Evolutionary conservation across 352 stramenopile species (phyloP).

Genomic region (Pythium aristosporum): DNA sequence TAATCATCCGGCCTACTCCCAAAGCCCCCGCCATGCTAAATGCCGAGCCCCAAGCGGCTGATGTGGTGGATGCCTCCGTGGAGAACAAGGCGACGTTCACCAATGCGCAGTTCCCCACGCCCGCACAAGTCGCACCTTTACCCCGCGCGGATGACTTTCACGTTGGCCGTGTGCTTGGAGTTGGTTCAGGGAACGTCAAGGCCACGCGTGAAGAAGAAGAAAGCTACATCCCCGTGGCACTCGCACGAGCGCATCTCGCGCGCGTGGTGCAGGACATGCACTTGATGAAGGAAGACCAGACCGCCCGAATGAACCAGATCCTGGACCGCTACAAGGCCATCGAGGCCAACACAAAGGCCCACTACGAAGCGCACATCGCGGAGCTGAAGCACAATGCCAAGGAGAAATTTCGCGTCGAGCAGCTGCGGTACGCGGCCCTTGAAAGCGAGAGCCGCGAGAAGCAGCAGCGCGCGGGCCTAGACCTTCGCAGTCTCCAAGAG

Average conservation of each 20-base stretch:
- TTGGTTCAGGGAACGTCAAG: conserved; percentile 12
- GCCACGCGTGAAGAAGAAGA: conserved; percentile 39
- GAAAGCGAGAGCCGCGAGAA: conserved; percentile 29
- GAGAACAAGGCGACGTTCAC: neutral
- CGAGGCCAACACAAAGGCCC: conserved; percentile 50
- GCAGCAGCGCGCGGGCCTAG: conserved; percentile 4
- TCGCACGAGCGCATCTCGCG: conserved; percentile 55
- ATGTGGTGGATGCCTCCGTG: neutral
- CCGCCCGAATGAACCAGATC: conserved; percentile 47
- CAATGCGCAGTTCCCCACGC: neutral
- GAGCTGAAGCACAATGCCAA: conserved; percentile 41
- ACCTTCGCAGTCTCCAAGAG: conserved; percentile 21
- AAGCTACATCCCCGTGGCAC: conserved; percentile 69
- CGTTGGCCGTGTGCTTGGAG: conserved; percentile 33
- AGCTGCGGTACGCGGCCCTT: conserved; percentile 30
- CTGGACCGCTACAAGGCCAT: conserved; percentile 53
- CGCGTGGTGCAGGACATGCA: conserved; percentile 82
- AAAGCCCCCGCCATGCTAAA: neutral
- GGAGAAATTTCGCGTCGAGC: conserved; percentile 33
- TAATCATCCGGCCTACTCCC: no score
- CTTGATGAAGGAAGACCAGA: conserved; percentile 67
- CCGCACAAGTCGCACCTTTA: conserved; percentile 15
- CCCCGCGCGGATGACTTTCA: conserved; percentile 36
- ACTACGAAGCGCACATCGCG: conserved; percentile 56
- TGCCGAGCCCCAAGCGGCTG: neutral